Evolutionary conservation across 441 rosid genomes (phyloP), one percentile per base, ranked within the genome.

Genomic region (Eugenia klotzschiana): DNA sequence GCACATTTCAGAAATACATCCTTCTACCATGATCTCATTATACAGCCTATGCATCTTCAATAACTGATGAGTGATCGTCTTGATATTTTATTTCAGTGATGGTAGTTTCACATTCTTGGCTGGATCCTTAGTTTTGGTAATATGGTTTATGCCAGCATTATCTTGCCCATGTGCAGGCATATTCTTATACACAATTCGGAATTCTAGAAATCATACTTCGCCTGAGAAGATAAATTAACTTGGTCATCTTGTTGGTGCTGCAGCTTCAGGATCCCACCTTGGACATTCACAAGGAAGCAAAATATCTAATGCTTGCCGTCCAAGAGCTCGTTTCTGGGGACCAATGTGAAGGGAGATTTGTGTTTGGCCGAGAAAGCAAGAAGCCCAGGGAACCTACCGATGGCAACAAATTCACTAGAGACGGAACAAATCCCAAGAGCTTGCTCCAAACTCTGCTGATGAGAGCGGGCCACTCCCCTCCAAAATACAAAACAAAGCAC

Each of bases 381-480:
- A 94, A 87, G 88, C 93, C 91, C 4, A 91, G 64, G 90, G 92
- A 91, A 83, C 83, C 92, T 8, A 56, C 79, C 25, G 94, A 93
- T 81, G 88, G 87, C 57, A 90, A 86, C 90, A 92, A 89, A 87
- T 92, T 92, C 84, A 88, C 92, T 0, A 93, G 89, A 91, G 99
- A 95, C 54, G 98, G 99, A 85, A 92, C 96, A 60, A 95, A 95
- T 84, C 98, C 99, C 0, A 95, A 97, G 89, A 94, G 98, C 92
- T 93, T 95, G 89, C 91, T 97, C 64, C 99, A 97, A 81, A 97
- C 98, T 57, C 92, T 94, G 83, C 82, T 97, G 88, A 94, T 94
- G 98, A 91, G 99, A 88, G 98, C 99, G 2, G 98, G 98, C 49
- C 98, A 97, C 87, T 93, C 98, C 51, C 98, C 99, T 87, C 99